phyloP scores from a whole-genome alignment of 2,329 filamentous ascomycete species.

The Fusarium annulatum region DNA sequence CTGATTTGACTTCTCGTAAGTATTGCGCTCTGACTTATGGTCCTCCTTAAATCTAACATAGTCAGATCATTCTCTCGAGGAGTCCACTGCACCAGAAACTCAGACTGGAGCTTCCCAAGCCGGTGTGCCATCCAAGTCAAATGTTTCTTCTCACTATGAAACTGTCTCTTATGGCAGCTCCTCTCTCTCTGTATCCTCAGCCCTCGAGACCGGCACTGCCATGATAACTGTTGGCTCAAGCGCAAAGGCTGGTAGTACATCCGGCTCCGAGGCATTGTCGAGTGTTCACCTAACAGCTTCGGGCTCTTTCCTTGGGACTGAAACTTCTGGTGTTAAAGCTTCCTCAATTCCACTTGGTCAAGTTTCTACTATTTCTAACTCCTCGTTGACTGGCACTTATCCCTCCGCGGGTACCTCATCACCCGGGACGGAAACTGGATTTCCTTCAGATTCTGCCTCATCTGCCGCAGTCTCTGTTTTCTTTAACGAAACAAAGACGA shows the following conservation, averaged over 20 bases:
- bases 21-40: neutral
- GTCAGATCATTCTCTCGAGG: conserved; percentile 16
- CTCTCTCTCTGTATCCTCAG: conserved; percentile 9
- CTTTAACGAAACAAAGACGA: neutral
- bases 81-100: conserved; percentile 2
- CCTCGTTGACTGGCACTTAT: neutral
- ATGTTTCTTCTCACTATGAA: neutral
- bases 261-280: conserved; percentile 14
- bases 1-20: conserved; percentile 26
- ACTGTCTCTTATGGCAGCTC: neutral
- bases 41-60: conserved; percentile 7
- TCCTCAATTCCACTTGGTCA: neutral
- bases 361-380: neutral
- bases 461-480: neutral
- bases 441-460: neutral
- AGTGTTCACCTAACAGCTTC: neutral
- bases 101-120: neutral
- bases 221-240: conserved; percentile 34
- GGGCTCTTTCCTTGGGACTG: conserved; percentile 1
- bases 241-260: conserved; percentile 29
- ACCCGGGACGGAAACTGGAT: neutral
- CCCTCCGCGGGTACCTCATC: neutral
- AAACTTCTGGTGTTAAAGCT: neutral
- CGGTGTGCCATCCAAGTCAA: neutral
- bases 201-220: neutral